phyloP scores from a whole-genome alignment of 2,329 filamentous ascomycete species.

The Apiospora marii region DNA sequence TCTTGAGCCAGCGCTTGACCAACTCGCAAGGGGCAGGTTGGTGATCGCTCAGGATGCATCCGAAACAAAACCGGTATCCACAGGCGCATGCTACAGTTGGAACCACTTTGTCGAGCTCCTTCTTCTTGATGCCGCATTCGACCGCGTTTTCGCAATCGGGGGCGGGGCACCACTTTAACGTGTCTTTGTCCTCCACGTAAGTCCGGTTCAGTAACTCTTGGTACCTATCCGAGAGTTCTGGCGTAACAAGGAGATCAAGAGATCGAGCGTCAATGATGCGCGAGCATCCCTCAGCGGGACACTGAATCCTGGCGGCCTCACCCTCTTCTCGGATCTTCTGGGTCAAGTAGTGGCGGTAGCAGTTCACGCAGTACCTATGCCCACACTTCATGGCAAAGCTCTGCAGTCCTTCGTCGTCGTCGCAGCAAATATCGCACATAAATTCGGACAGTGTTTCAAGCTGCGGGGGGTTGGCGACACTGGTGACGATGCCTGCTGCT shows the following conservation, averaged over 20 bases:
- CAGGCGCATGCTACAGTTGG: slow-evolving; percentile 90
- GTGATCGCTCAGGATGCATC: slow-evolving; percentile 88
- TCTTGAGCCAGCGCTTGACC: slow-evolving; percentile 96
- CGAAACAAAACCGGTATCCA: slow-evolving; percentile 92
- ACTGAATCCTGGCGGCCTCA: slow-evolving; percentile 93
- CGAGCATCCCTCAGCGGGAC: slow-evolving; percentile 85
- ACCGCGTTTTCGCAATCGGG: slow-evolving; percentile 96
- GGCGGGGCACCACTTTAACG: slow-evolving; percentile 96
- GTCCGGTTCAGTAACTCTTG: slow-evolving; percentile 87
- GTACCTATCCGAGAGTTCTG: slow-evolving; percentile 70
- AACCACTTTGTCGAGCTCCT: slow-evolving; percentile 83
- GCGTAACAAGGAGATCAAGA: slow-evolving; percentile 75
- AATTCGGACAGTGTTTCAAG: slow-evolving; percentile 79
- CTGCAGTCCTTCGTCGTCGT: slow-evolving; percentile 78
- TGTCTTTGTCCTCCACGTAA: slow-evolving; percentile 96
- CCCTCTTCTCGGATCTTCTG: slow-evolving; percentile 97
- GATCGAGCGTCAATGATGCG: slow-evolving; percentile 92
- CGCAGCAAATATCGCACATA: slow-evolving; percentile 94
- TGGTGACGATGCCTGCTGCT: slow-evolving; percentile 79
- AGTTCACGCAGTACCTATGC: slow-evolving; percentile 91
- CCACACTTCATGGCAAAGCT: slow-evolving; percentile 96
- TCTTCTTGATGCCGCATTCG: slow-evolving; percentile 87
- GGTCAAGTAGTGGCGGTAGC: slow-evolving; percentile 87
- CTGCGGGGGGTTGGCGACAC: slow-evolving; percentile 67
- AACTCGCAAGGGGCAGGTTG: slow-evolving; percentile 91